Conservation (phyloP, 208 protist genomes). For the Trypanosoma caninum region DNA sequence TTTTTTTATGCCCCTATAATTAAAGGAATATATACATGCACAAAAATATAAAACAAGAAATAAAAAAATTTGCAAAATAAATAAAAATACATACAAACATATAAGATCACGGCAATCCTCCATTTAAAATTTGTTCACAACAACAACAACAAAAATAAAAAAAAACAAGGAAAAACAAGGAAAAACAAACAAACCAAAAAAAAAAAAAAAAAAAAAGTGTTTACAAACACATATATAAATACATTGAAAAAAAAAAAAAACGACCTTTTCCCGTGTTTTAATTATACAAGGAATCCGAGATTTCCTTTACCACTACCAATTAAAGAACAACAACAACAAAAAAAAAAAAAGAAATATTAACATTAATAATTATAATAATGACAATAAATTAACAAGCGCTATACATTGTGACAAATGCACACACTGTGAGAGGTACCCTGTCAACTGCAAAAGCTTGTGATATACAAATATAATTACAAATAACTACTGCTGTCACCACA, state of each 20-base stretch:
- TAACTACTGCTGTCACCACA: neutral
- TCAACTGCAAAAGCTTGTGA: too few relatives aligned
- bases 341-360: neutral
- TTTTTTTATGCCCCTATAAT: too few relatives aligned
- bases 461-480: neutral
- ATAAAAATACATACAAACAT: too few relatives aligned
- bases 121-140: too few relatives aligned
- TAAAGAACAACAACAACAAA: neutral
- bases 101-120: too few relatives aligned
- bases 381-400: neutral
- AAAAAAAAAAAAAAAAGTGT: neutral
- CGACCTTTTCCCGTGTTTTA: neutral
- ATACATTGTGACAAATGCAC: too few relatives aligned
- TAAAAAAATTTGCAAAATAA: too few relatives aligned
- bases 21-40: too few relatives aligned
- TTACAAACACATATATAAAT: neutral
- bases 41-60: too few relatives aligned
- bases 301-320: neutral
- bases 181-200: neutral
- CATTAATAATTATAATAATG: neutral
- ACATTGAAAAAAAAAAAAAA: slow-evolving; percentile 1
- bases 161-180: neutral
- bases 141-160: neutral
- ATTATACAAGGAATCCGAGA: neutral
- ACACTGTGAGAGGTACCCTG: too few relatives aligned